Evolutionary conservation across 164 flowering plant species (phyloP).

Genomic region (Stephania yunnanensis): DNA sequence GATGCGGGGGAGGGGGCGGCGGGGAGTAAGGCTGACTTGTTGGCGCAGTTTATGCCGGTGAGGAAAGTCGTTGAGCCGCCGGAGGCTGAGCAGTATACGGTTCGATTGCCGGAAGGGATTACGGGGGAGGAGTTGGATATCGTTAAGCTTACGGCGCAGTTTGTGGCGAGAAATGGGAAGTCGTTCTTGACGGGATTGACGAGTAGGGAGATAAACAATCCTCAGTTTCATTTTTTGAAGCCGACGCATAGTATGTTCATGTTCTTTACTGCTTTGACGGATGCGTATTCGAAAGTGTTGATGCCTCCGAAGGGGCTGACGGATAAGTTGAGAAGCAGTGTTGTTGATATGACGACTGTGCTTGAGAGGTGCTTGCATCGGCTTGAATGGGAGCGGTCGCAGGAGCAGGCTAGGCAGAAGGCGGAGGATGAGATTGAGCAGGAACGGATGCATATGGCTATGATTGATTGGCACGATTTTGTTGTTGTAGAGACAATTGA

Average conservation of each 20-base stretch:
- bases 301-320: slow-evolving; percentile 90
- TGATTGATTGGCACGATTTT: slow-evolving; percentile 99
- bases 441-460: slow-evolving; percentile 89
- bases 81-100: slow-evolving; percentile 90
- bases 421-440: slow-evolving; percentile 97
- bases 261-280: slow-evolving; percentile 89
- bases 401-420: slow-evolving; percentile 96
- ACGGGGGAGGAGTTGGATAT: slow-evolving; percentile 96
- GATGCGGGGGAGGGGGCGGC: slow-evolving; percentile 22
- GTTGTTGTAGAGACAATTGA: slow-evolving; percentile 91
- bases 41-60: slow-evolving; percentile 59
- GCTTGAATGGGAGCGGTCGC: slow-evolving; percentile 93
- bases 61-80: slow-evolving; percentile 86
- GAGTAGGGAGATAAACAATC: slow-evolving; percentile 80
- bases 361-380: slow-evolving; percentile 90
- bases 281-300: slow-evolving; percentile 89
- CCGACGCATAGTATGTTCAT: slow-evolving; percentile 98
- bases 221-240: slow-evolving; percentile 90
- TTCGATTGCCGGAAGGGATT: slow-evolving; percentile 94
- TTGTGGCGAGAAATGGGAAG: slow-evolving; percentile 96
- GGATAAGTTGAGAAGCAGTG: slow-evolving; percentile 74
- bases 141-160: slow-evolving; percentile 94
- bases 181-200: slow-evolving; percentile 84
- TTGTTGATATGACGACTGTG: slow-evolving; percentile 74
- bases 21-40: slow-evolving; percentile 45